These are phyloP conservation scores for Daldinia loculata DNA, from an alignment of 495 filamentous ascomycete genomes.

Conservation along the genomic window DNA sequence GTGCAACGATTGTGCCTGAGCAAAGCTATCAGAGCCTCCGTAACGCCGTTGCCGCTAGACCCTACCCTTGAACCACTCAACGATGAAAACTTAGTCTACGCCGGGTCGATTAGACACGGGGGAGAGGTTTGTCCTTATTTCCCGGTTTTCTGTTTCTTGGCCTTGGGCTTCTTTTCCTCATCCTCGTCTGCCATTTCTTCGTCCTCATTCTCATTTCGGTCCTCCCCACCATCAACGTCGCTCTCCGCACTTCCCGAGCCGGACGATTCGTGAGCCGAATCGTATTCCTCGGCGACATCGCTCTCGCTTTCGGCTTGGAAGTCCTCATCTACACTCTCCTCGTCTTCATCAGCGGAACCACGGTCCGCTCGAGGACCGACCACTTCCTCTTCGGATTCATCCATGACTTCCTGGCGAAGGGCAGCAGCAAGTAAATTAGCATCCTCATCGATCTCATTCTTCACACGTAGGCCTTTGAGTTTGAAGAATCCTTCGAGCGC, in stretches of 20 bases:
- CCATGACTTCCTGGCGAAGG: conserved; percentile 76
- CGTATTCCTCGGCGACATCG: conserved; percentile 96
- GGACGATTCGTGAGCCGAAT: conserved; percentile 87
- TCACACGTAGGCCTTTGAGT: conserved; percentile 88
- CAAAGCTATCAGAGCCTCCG: conserved; percentile 16
- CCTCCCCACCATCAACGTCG: conserved; percentile 51
- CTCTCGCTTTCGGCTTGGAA: conserved; percentile 91
- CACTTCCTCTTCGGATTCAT: conserved; percentile 86
- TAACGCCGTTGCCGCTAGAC: conserved; percentile 36
- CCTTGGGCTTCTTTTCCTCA: conserved; percentile 55
- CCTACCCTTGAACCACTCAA: conserved; percentile 25
- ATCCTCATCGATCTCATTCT: conserved; percentile 86
- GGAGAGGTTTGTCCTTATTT: conserved; percentile 22
- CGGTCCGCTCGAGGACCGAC: conserved; percentile 76
- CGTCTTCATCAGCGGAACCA: conserved; percentile 94
- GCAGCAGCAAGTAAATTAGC: conserved; percentile 78
- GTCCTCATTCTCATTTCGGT: conserved; percentile 48
- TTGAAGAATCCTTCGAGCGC: conserved; percentile 96
- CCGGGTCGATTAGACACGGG: conserved; percentile 5
- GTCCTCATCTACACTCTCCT: conserved; percentile 93
- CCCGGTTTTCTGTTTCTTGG: conserved; percentile 58
- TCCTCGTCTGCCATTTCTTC: conserved; percentile 46
- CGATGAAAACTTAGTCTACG: conserved; percentile 25
- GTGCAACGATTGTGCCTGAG: conserved; percentile 4
- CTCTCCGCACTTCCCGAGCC: conserved; percentile 72